Evolutionary conservation across 2,329 filamentous ascomycete genomes (phyloP).

Genomic region (Colletotrichum tabaci): DNA sequence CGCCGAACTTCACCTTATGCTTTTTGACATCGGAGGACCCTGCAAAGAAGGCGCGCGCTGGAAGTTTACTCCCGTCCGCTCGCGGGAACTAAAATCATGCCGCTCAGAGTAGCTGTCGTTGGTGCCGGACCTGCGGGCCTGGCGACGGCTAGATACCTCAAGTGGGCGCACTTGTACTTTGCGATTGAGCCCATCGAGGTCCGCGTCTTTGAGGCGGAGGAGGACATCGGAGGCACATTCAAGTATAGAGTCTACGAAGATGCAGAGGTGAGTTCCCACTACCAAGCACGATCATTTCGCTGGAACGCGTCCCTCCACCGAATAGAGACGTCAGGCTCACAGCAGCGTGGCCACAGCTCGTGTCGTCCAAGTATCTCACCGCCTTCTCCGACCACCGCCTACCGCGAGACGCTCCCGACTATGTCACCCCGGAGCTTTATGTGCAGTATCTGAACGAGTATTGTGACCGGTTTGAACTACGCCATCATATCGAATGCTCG

Average conservation of each 20-base stretch:
- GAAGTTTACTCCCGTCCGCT: neutral
- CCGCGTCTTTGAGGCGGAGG: constrained; percentile 61
- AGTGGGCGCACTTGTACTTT: constrained; percentile 58
- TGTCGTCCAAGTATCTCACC: constrained; percentile 66
- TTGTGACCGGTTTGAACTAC: constrained; percentile 55
- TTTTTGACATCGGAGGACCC: constrained; percentile 30
- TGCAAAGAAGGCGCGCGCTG: constrained; percentile 9
- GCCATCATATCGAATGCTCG: constrained; percentile 54
- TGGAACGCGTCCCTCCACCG: neutral
- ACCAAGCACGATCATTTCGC: neutral
- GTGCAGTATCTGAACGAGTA: constrained; percentile 61
- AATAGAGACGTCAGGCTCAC: constrained; percentile 1
- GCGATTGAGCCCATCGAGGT: constrained; percentile 57
- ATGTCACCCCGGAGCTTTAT: constrained; percentile 58
- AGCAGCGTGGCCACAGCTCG: constrained; percentile 46
- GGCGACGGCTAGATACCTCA: constrained; percentile 58
- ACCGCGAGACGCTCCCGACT: constrained; percentile 59
- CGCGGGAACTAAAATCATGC: constrained; percentile 18
- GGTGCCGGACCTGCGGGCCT: constrained; percentile 61
- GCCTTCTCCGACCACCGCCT: constrained; percentile 66
- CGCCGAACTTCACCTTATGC: neutral
- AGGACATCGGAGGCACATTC: constrained; percentile 63
- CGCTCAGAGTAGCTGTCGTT: constrained; percentile 56
- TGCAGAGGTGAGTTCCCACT: constrained; percentile 51
- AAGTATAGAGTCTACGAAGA: constrained; percentile 63